Conservation (phyloP, 495 filamentous ascomycete species). For the Aspergillus egyptiacus region DNA sequence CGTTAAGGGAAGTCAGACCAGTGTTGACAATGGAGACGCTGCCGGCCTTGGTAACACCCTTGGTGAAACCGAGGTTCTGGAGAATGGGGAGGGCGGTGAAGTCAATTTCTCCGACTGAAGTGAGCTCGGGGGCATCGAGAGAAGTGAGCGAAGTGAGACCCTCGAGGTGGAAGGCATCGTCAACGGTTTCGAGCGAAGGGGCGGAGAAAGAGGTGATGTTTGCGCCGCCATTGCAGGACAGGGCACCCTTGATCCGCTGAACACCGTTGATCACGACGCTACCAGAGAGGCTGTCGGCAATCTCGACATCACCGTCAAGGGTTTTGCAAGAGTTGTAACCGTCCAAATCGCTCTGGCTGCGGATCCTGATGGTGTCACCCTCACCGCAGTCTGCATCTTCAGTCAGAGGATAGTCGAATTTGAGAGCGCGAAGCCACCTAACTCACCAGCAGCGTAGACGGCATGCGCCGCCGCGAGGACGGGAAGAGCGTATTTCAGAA, state of each 20-base stretch:
- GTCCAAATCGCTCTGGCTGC: constrained; percentile 65
- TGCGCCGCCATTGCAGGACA: constrained; percentile 54
- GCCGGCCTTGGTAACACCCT: constrained; percentile 56
- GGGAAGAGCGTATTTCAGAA: constrained; percentile 68
- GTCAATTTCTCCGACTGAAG: constrained; percentile 54
- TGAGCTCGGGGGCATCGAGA: constrained; percentile 59
- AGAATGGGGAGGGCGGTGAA: constrained; percentile 72
- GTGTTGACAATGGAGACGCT: constrained; percentile 77
- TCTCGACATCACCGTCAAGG: constrained; percentile 63
- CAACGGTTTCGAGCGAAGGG: constrained; percentile 42
- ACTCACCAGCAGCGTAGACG: constrained; percentile 52
- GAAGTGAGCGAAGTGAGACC: constrained; percentile 59
- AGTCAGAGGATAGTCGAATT: constrained; percentile 1
- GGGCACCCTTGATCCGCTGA: constrained; percentile 59
- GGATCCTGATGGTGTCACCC: constrained; percentile 48
- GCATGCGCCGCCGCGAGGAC: constrained; percentile 60
- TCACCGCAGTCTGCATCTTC: constrained; percentile 23
- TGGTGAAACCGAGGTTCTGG: constrained; percentile 56
- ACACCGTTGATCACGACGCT: constrained; percentile 44
- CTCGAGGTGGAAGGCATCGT: constrained; percentile 59
- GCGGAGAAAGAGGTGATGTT: constrained; percentile 52
- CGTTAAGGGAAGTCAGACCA: constrained; percentile 62
- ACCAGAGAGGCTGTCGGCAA: constrained; percentile 49
- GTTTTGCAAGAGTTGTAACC: constrained; percentile 59
- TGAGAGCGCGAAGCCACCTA: neutral